These are phyloP conservation scores for Colletotrichum lini DNA, from an alignment of 2,329 filamentous ascomycete genomes.

Conservation along the genomic window DNA sequence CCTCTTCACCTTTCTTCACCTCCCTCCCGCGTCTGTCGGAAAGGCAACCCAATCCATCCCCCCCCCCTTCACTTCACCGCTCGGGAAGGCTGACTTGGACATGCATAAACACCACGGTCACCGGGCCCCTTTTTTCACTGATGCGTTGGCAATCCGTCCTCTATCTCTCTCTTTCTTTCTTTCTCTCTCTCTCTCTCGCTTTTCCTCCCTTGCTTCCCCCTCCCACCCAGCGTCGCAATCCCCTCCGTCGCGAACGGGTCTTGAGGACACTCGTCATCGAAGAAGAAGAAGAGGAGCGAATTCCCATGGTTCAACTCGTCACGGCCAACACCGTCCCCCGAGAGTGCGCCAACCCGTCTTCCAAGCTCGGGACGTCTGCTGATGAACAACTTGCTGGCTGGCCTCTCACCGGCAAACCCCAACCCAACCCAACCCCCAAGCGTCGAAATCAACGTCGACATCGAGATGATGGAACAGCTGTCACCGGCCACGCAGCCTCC, in stretches of 20 bases:
- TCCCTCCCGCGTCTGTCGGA: neutral
- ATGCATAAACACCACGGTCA: constrained; percentile 42
- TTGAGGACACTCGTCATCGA: constrained; percentile 23
- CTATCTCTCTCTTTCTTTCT: neutral
- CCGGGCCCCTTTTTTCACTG: constrained; percentile 32
- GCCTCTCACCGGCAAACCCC: neutral
- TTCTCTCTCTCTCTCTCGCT: neutral
- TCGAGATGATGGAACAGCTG: constrained; percentile 32
- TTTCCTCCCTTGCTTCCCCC: constrained; percentile 24
- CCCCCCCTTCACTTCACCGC: constrained; percentile 37
- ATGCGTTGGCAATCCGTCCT: constrained; percentile 38
- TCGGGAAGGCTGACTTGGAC: constrained; percentile 42
- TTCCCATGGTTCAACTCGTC: neutral
- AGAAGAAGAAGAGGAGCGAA: neutral
- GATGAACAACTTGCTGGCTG: neutral
- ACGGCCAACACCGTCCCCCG: neutral
- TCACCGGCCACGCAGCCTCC: constrained; percentile 11
- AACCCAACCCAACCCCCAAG: too few relatives aligned
- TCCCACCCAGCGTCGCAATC: constrained; percentile 25
- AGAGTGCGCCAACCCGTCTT: neutral
- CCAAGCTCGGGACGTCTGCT: constrained; percentile 7
- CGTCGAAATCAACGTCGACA: constrained; percentile 15
- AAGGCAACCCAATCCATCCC: neutral
- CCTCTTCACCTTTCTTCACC: constrained; percentile 17
- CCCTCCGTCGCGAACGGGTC: constrained; percentile 4